Evolutionary conservation across 202 grass and related monocot genomes (phyloP), one percentile per base, ranked within the genome.

Genomic region (Elaeis oleifera): DNA sequence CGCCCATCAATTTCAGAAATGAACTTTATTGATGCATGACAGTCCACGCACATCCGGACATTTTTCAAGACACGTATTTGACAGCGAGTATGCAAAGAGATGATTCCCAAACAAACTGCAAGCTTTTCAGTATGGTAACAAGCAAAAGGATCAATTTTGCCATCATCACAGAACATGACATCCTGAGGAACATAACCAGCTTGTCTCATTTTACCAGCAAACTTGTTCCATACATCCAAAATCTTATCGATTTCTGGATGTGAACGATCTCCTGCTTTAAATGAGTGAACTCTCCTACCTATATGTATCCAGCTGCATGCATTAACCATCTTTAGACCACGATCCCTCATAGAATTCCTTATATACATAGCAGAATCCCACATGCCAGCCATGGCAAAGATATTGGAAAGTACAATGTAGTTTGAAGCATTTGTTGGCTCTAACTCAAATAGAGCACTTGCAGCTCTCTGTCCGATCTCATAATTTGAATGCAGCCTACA

Each of bases 51-150:
- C 75, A 89, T 82, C 16, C 78, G 70, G 51, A 85, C 74, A 69
- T 89, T 89, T 63, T 89, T 89, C 17, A 60, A 79, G 54, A 89
- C 66, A 64, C 78, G 54, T 76, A 85, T 73, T 0, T 71, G 78
- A 6, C 80, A 60, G 54, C 61, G 24, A 73, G 48, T 22, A 65
- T 26, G 18, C 48, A 68, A 60, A 60, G 78, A 85, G 50, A 85
- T 79, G 52, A 89, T 74, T 20, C 86, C 86, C 27, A 81, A 76
- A 69, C 81, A 85, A 36, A 79, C 68, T 0, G 78, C 75, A 39
- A 89, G 63, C 39, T 74, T 84, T 73, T 89, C 75, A 14, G 78
- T 89, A 59, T 89, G 81, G 59, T 89, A 79, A 76, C 86, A 89
- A 72, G 78, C 65, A 44, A 85, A 78, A 59, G 78, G 71, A 61